Conservation (phyloP, 352 stramenopile genomes). For the Phytophthora quininea region DNA sequence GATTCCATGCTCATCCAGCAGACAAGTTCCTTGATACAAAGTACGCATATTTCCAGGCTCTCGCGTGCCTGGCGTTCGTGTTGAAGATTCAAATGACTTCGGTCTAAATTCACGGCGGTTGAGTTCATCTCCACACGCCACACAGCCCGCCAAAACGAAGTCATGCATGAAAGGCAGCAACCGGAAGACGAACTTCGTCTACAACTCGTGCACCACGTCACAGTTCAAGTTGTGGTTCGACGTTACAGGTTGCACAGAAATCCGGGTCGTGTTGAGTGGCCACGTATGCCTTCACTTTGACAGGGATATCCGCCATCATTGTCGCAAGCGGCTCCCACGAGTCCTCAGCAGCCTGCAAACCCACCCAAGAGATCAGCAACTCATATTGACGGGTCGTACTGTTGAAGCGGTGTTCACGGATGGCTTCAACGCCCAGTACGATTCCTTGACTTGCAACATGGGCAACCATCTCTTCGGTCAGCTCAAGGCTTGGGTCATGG, state of each 20-base stretch:
- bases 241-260: neutral
- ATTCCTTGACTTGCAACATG: slow-evolving; percentile 22
- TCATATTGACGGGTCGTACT: slow-evolving; percentile 1
- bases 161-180: no score
- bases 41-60: no score
- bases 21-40: no score
- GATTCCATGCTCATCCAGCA: no score
- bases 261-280: neutral
- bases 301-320: neutral
- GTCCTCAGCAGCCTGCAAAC: neutral
- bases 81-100: no score
- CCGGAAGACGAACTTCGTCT: no score
- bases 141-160: neutral
- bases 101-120: no score
- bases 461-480: slow-evolving; percentile 21
- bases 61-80: no score
- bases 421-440: slow-evolving; percentile 8
- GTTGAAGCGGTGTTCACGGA: slow-evolving; percentile 13
- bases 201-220: neutral
- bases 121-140: no score
- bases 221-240: neutral
- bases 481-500: slow-evolving; percentile 11
- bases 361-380: slow-evolving; percentile 11
- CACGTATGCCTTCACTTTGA: neutral
- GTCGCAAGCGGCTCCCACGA: neutral